Evolutionary conservation across 345 rosid species (phyloP), one percentile per base, ranked within the genome.

Genomic region (Camelina neglecta): DNA sequence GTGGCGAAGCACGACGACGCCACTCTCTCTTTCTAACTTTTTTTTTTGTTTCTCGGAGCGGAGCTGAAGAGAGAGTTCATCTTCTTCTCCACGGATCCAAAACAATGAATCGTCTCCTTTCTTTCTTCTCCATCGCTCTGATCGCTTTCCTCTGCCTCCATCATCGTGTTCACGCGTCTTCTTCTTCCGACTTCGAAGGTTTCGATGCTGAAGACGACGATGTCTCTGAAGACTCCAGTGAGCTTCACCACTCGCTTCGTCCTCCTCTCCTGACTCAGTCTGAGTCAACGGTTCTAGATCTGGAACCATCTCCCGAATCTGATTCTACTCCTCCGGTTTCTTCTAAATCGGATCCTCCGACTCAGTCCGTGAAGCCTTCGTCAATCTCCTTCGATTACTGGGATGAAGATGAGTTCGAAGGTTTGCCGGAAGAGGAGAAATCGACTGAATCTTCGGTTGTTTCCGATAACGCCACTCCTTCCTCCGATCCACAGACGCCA

Each of bases 391-490:
- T 92, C 69, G 98, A 89, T 39, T 87, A 84, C 82, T 93, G 98
- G 98, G 97, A 95, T 64, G 99, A 95, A 54, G 99, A 95, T 50
- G 99, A 93, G 75, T 92, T 93, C 83, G 99, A 92, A 60, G 99
- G 98, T 8, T 77, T 96, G 8, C 99, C 97, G 2, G 60, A 67
- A 1, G 83, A 83, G 1, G 81, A 83, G 4, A 54, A 75, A 9
- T 20, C 67, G 20, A 4, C 4, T 29, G 62, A 65, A 1, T 31
- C 84, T 60, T 68, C 75, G 0, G 36, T 60, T 58, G 6, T 33
- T 48, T 1, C 84, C 5, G 85, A 86, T 31, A 71, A 79, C 35
- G 61, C 82, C 39, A 29, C 84, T 53, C 56, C 83, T 1, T 29
- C 31, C 5, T 3, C 45, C n/a, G 84, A 75, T 71, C 48, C 60